Evolutionary conservation across 305 asterid species (phyloP), one percentile per base, ranked within the genome.

Genomic region (Fraxinus paxiana): DNA sequence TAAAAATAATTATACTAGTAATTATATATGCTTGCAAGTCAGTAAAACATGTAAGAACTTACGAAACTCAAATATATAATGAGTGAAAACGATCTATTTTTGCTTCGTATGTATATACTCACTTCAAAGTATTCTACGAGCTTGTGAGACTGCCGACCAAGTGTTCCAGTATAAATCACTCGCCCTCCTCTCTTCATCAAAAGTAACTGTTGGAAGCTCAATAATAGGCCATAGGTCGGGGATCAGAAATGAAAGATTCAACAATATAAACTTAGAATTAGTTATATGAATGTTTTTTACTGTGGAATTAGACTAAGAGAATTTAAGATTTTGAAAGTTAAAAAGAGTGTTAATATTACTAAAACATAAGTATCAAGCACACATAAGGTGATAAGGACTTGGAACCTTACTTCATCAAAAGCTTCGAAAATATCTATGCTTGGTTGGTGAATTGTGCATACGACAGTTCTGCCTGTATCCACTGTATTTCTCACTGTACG

Each of bases 91-190:
- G 61, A 48, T 48, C 61, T 15, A 48, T 15, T 48, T 48, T 48
- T 48, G 61, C 61, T 48, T 48, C 22, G 6, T 48, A 48, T 48
- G 61, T 90, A 77, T 5, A 30, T 59, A n/a, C 88, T 78, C 51
- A 89, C 92, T 84, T 90, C 90, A 78, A 90, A 90, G 76, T 90
- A 90, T 56, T 90, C 87, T 10, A 86, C 54, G 26, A 90, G 83
- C 82, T 86, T 82, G 35, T 87, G 87, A 20, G 93, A 90, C 15
- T 81, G 78, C 65, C 24, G 85, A 37, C 91, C 92, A 24, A 88
- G 88, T 34, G 85, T 79, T 65, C 91, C 91, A 20, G 86, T 85
- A 51, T 84, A 87, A 73, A 84, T 79, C 31, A 86, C 83, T n/a
- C 80, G 79, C 33, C 91, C 90, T 80, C 90, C 92, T 69, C 87